Conservation (phyloP, 1,284 basidiomycete species). For the Puccinia hordei region DNA sequence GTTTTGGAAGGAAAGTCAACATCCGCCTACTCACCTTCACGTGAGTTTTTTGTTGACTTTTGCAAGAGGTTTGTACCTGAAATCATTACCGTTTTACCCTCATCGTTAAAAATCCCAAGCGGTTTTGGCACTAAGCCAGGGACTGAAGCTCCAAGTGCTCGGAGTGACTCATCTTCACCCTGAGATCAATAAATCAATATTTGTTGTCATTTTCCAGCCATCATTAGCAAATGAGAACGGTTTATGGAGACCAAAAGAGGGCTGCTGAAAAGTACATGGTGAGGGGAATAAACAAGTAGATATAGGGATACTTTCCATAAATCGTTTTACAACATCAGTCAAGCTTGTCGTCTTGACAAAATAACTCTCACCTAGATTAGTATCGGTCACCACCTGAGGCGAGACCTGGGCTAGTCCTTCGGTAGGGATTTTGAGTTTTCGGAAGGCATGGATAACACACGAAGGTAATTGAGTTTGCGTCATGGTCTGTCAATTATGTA, state of each 20-base stretch:
- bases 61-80: conserved; percentile 15
- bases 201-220: conserved; percentile 14
- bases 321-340: not conserved
- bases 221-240: not conserved
- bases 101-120: not conserved
- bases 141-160: conserved; percentile 7
- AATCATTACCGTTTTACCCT: conserved; percentile 38
- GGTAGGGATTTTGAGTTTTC: not conserved
- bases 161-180: conserved; percentile 41
- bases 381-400: conserved; percentile 13
- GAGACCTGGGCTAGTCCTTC: conserved; percentile 21
- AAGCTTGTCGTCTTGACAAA: conserved; percentile 25
- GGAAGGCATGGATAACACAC: conserved; percentile 5
- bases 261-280: not conserved
- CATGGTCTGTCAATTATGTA: not conserved
- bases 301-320: conserved; percentile 23
- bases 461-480: not conserved
- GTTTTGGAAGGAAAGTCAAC: not conserved
- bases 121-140: conserved; percentile 22
- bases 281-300: not conserved
- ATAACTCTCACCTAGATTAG: not conserved
- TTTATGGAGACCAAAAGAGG: not conserved
- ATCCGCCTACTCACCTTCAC: not conserved
- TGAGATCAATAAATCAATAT: not conserved
- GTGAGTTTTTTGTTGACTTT: not conserved